These are phyloP conservation scores for Schizophyllum commune DNA, from an alignment of 1,284 basidiomycete genomes.

Conservation along the genomic window DNA sequence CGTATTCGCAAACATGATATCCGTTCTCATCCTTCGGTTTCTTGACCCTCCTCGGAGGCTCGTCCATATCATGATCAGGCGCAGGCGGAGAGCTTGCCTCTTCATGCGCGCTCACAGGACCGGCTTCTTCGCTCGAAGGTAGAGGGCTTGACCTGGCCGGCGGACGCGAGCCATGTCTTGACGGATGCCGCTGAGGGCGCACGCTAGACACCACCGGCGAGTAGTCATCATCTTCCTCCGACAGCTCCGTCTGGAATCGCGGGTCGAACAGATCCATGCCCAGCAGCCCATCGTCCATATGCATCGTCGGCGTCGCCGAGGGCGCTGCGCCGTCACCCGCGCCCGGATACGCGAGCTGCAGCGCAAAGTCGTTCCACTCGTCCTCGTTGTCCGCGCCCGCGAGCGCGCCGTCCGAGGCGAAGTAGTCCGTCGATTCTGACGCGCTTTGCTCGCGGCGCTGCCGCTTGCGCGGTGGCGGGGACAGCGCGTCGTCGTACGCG, in stretches of 20 bases:
- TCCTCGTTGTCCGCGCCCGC: constrained; percentile 30
- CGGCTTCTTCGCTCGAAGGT: no score
- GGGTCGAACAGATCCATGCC: neutral
- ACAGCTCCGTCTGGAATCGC: neutral
- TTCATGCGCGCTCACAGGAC: no score
- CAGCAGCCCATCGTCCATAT: neutral
- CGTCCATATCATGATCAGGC: neutral
- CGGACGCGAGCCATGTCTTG: no score
- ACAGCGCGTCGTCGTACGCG: neutral
- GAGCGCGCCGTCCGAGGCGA: constrained; percentile 36
- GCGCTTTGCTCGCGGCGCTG: constrained; percentile 27
- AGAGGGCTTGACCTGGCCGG: no score
- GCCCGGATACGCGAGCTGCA: constrained; percentile 21
- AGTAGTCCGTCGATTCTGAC: constrained; percentile 48
- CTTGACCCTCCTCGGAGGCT: constrained; percentile 25
- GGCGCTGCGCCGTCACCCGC: constrained; percentile 19
- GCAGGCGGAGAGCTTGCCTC: neutral
- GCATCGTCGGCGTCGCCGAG: neutral
- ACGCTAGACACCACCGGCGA: neutral
- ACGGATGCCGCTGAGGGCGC: neutral
- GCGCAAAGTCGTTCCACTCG: constrained; percentile 25
- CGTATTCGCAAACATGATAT: constrained; percentile 42
- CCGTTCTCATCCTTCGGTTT: constrained; percentile 15
- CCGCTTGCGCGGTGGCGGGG: neutral
- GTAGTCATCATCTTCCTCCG: neutral